Evolutionary conservation across 2,329 filamentous ascomycete species (phyloP).

Genomic region (Sclerotinia subarctica): DNA sequence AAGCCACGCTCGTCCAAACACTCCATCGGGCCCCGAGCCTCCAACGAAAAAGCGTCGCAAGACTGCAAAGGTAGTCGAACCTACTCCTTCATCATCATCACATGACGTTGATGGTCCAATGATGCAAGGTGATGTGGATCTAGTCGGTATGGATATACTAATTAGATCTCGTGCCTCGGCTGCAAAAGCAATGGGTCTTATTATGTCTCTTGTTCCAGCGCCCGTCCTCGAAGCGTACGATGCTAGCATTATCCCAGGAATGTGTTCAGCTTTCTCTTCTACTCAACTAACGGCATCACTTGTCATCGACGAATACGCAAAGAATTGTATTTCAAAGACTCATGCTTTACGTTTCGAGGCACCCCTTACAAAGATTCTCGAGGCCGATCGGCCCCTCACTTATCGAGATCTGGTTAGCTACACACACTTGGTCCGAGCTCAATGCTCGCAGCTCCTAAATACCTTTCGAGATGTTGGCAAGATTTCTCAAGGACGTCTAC

Average conservation of each 20-base stretch:
- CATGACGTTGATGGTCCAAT: constrained; percentile 98
- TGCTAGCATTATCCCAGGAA: constrained; percentile 59
- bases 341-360: constrained; percentile 59
- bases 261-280: constrained; percentile 74
- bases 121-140: constrained; percentile 93
- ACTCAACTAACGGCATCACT: constrained; percentile 82
- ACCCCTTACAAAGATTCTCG: constrained; percentile 71
- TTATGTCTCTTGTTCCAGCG: constrained; percentile 74
- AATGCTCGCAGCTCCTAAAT: constrained; percentile 86
- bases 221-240: constrained; percentile 62
- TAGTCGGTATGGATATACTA: constrained; percentile 85
- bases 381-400: constrained; percentile 73
- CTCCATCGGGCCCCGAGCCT: constrained; percentile 49
- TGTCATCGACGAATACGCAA: constrained; percentile 85
- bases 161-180: constrained; percentile 87
- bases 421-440: constrained; percentile 82
- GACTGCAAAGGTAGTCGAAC: constrained; percentile 76
- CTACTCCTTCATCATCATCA: constrained; percentile 58
- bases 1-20: constrained; percentile 43
- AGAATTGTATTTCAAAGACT: constrained; percentile 49
- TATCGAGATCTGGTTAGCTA: constrained; percentile 91
- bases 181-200: constrained; percentile 78
- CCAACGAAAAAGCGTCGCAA: constrained; percentile 74
- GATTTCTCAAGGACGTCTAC: constrained; percentile 70
- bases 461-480: constrained; percentile 90